Evolutionary conservation across 2,329 filamentous ascomycete genomes (phyloP).

Genomic region (Pseudonectria foliicola): DNA sequence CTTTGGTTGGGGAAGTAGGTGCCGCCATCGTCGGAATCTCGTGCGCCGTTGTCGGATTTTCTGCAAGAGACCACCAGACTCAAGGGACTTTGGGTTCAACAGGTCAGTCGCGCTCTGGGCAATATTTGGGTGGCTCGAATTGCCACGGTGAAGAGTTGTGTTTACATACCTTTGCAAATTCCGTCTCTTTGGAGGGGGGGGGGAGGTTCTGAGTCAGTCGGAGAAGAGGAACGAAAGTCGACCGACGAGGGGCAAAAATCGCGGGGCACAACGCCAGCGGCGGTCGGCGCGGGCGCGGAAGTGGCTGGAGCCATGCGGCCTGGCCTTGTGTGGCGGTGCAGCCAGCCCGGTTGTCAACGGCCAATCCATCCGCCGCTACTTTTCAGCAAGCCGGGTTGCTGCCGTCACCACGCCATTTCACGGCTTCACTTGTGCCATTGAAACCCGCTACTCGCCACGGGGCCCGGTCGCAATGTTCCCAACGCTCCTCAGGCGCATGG

Average conservation of each 20-base stretch:
- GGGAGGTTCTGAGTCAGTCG: constrained; percentile 27
- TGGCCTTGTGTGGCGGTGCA: constrained; percentile 15
- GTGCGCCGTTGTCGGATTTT: constrained; percentile 9
- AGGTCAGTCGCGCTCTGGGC: too few species aligned
- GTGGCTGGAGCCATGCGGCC: constrained; percentile 14
- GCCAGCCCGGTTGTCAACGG: background rate
- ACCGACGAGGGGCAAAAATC: constrained; percentile 30
- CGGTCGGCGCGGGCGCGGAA: constrained; percentile 3
- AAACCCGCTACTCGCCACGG: constrained; percentile 1
- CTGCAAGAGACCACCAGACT: constrained; percentile 16
- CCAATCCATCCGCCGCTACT: too few species aligned
- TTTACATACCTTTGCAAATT: constrained; percentile 16
- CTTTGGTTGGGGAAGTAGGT: constrained; percentile 34
- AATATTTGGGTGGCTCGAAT: constrained; percentile 5
- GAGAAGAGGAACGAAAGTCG: constrained; percentile 13
- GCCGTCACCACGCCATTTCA: constrained; percentile 5
- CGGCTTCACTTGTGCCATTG: constrained; percentile 9
- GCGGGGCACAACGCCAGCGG: constrained; percentile 24
- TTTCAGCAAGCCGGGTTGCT: background rate
- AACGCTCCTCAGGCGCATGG: constrained; percentile 27
- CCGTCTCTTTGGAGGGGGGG: constrained; percentile 10
- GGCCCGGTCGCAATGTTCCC: constrained; percentile 30
- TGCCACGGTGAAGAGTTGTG: background rate
- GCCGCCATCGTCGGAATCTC: constrained; percentile 36
- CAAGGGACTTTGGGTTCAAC: constrained; percentile 1